Percentiles rank a stretch among this genome's conserved stretches.
Evolutionary conservation across 164 flowering plant genomes (phyloP).

Genomic region (Chloranthus sessilifolius): DNA sequence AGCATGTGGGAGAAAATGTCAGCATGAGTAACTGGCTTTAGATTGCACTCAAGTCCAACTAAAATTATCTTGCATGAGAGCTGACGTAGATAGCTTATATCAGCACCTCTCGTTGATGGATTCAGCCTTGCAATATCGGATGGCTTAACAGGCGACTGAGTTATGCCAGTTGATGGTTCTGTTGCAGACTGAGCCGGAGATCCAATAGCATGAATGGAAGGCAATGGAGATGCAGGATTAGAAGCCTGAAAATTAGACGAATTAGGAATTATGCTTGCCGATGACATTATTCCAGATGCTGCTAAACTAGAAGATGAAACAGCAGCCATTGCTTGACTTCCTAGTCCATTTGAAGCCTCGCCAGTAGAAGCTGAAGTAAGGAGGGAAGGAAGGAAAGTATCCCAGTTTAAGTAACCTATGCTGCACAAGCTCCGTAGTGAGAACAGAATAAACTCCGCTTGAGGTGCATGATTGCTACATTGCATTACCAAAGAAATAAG

Average conservation of each 20-base stretch:
- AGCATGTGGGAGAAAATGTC: constrained; percentile 75
- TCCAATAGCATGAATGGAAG: constrained; percentile 75
- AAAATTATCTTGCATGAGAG: constrained; percentile 91
- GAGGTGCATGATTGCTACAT: constrained; percentile 86
- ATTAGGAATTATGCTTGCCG: constrained; percentile 38
- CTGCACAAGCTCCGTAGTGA: constrained; percentile 68
- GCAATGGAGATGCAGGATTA: constrained; percentile 80
- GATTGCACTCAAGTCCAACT: constrained; percentile 57
- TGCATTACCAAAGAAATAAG: constrained; percentile 80
- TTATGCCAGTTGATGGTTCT: constrained; percentile 47
- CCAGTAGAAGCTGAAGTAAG: constrained; percentile 77
- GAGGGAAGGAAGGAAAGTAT: constrained; percentile 80
- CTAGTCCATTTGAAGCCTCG: constrained; percentile 59
- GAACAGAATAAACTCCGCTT: constrained; percentile 89
- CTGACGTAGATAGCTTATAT: constrained; percentile 76
- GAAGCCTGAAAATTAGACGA: constrained; percentile 57
- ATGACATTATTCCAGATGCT: constrained; percentile 45
- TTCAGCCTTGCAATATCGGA: constrained; percentile 47
- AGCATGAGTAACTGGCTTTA: constrained; percentile 87
- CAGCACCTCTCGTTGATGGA: constrained; percentile 41
- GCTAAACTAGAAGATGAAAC: constrained; percentile 42
- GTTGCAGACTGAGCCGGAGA: constrained; percentile 70
- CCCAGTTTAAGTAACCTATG: constrained; percentile 83
- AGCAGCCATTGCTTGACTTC: constrained; percentile 36
- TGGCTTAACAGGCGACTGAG: constrained; percentile 64